A percentile compares a stretch with the other conserved stretches of the same genome.
Evolutionary conservation across 1,139 yeast species (phyloP).

Genomic region (Suhomyces yuchorum): DNA sequence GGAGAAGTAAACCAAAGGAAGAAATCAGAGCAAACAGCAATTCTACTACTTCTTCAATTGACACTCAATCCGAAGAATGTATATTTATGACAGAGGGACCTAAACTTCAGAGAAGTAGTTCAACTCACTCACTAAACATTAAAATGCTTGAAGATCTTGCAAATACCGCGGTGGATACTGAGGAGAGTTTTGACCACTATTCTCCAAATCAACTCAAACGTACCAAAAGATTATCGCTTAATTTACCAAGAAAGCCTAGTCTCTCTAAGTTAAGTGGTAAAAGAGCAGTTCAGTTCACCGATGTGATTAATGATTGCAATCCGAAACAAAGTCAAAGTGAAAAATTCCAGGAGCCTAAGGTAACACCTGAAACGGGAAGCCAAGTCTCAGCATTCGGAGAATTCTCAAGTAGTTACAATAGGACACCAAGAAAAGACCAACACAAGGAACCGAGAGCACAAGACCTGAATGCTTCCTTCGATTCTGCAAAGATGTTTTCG

Average conservation of each 20-base stretch:
- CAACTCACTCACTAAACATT: slow-evolving; percentile 4
- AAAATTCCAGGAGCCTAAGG: background rate
- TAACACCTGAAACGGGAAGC: background rate
- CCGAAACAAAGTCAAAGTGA: background rate
- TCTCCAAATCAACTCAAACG: slow-evolving; percentile 13
- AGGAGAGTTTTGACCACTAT: slow-evolving; percentile 18
- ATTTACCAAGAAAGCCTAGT: slow-evolving; percentile 5
- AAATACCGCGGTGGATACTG: slow-evolving; percentile 9
- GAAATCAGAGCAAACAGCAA: background rate
- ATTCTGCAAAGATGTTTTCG: background rate
- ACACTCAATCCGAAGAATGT: slow-evolving; percentile 6
- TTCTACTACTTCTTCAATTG: slow-evolving; percentile 4
- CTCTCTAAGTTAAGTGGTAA: slow-evolving; percentile 7
- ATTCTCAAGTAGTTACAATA: background rate
- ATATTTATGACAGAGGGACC: slow-evolving; percentile 11
- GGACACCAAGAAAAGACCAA: background rate
- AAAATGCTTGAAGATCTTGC: slow-evolving; percentile 10
- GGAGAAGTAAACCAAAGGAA: background rate
- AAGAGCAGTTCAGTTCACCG: slow-evolving; percentile 16
- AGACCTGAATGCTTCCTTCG: background rate
- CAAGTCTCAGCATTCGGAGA: background rate
- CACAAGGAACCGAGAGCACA: background rate
- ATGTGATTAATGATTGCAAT: background rate
- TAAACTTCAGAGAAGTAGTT: slow-evolving; percentile 11
- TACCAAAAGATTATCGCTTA: slow-evolving; percentile 13